Conservation (phyloP, 2,329 filamentous ascomycete species). For the Geosmithia morbida region DNA sequence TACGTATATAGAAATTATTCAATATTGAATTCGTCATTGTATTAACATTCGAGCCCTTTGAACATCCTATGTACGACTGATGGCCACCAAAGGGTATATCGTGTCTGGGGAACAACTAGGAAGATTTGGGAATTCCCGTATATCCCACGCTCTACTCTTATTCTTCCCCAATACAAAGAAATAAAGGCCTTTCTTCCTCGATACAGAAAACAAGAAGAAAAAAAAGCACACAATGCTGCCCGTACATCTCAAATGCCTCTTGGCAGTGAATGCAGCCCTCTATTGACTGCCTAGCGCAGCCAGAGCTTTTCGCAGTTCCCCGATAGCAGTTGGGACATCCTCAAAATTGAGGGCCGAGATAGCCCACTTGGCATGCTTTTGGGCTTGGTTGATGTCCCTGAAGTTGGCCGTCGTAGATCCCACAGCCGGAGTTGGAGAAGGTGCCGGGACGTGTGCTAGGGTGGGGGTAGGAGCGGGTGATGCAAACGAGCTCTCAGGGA, state of each 20-base stretch:
- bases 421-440: slow-evolving; percentile 3
- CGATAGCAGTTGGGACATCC: slow-evolving; percentile 79
- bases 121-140: neutral
- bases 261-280: neutral
- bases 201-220: neutral
- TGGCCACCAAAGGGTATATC: neutral
- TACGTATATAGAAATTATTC: no score
- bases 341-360: slow-evolving; percentile 96
- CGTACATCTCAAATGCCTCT: neutral
- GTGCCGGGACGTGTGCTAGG: slow-evolving; percentile 3
- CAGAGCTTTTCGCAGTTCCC: slow-evolving; percentile 67
- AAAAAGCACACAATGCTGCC: neutral
- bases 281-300: slow-evolving; percentile 46
- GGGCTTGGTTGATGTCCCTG: slow-evolving; percentile 61
- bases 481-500: neutral
- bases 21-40: neutral
- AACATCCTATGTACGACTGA: neutral
- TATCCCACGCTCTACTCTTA: neutral
- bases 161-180: neutral
- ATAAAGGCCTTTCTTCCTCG: neutral
- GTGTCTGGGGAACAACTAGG: neutral
- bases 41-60: neutral
- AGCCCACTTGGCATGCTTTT: slow-evolving; percentile 95
- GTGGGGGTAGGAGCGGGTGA: neutral
- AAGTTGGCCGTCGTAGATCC: slow-evolving; percentile 7